Evolutionary conservation across 768 basidiomycete species (phyloP).

Genomic region (Russula lepida): DNA sequence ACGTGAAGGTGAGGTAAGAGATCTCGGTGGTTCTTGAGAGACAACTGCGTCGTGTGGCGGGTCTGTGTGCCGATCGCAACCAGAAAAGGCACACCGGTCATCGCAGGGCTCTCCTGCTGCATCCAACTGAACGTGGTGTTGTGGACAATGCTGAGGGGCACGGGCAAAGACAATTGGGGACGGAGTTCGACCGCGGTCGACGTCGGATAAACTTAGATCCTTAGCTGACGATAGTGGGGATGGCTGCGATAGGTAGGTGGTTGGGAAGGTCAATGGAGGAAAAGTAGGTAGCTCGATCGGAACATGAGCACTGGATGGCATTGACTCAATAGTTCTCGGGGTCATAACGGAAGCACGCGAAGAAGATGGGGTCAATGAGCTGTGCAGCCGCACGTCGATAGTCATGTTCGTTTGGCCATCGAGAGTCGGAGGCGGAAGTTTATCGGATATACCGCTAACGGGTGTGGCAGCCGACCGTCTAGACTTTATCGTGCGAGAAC

Average conservation of each 20-base stretch:
- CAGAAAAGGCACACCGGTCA: background rate
- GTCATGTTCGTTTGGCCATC: background rate
- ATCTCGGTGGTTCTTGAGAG: background rate
- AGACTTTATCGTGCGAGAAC: background rate
- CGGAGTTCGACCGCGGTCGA: conserved; percentile 6
- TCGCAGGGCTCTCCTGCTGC: background rate
- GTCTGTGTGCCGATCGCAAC: background rate
- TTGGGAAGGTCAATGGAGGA: background rate
- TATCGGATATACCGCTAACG: background rate
- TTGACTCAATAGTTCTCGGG: background rate
- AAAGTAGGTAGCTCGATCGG: background rate
- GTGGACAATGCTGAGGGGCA: background rate
- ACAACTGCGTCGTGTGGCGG: background rate
- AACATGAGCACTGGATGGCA: background rate
- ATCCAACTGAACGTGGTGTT: background rate
- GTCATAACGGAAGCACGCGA: conserved; percentile 2
- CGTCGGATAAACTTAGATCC: background rate
- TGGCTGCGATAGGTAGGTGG: background rate
- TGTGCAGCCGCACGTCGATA: conserved; percentile 1
- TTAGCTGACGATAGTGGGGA: background rate
- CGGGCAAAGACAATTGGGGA: conserved; percentile 18
- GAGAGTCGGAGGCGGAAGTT: background rate
- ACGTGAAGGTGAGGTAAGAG: conserved; percentile 12
- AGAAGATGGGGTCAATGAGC: background rate
- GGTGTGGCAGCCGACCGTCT: background rate